Base-by-base conservation (phyloP, 139 green algal genomes). In the Tetradesmus lagerheimii region DNA sequence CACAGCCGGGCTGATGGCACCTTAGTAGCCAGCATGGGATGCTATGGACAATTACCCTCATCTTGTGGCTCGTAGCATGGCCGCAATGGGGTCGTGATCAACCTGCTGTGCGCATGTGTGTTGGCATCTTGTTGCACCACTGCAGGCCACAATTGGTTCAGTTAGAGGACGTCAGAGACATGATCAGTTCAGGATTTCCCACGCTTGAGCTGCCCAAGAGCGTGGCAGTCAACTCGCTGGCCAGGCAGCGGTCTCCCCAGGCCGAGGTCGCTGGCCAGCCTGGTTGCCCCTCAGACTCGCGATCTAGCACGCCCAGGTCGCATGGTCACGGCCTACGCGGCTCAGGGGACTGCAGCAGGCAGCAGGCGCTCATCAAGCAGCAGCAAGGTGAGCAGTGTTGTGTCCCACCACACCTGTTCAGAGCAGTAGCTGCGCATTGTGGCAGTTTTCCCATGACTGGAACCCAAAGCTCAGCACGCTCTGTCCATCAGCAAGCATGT, bases 131-230 rank as follows among this genome's bases (percentile, higher is more conserved):
- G 27, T 15, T 45, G 64, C 47, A 12, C 23, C 41, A 5, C 20
- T 88, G 57, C 82, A 76, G 82, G 37, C 47, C 57, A 20, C 82
- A 16, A 2, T 34, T 53, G 23, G 25, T 15, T 38, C 57, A 79
- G 11, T 29, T 88, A n/a, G 18, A 88, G 25, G 82, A 43, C 41
- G 45, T 20, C 6, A 27, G 4, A 34, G 35, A 43, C 50, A 88
- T 88, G 82, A 78, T 50, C 11, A 53, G 37, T n/a, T 43, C 64
- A 34, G 25, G 20, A 8, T 79, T 78, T 53, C 50, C 50, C 11
- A 1, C 34, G 23, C n/a, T 88, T 2, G 82, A 76, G 82, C 37
- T 88, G 82, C 82, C 82, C n/a, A 88, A 88, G 57, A 34, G n/a
- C 50, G 50, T 88, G 29, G 57, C 82, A 35, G 20, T 79, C 20